Conservation (phyloP, 257 asterid genomes). For the Forsythia viridissima region DNA sequence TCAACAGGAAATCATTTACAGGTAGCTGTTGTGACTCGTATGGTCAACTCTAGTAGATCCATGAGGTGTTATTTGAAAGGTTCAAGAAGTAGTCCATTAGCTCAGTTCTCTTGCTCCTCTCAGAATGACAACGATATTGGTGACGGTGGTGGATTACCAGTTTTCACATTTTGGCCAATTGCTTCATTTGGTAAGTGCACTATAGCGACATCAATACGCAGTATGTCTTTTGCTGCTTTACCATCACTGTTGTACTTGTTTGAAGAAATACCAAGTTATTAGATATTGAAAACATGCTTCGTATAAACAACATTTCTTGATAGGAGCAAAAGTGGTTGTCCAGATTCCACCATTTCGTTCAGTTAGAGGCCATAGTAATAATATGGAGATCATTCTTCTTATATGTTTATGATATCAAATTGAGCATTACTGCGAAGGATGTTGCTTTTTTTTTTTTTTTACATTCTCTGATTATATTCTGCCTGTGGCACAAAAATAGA, state of each 20-base stretch:
- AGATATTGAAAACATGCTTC: not conserved
- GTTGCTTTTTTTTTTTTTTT: not conserved
- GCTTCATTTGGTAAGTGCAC: constrained; percentile 58
- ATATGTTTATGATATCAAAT: not conserved
- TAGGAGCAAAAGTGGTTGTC: not conserved
- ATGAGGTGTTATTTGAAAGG: constrained; percentile 70
- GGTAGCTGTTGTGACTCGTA: constrained; percentile 55
- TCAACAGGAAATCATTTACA: constrained; percentile 25
- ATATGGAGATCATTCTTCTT: not conserved
- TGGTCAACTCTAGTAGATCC: constrained; percentile 55
- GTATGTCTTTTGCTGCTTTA: not conserved
- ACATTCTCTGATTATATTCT: not conserved
- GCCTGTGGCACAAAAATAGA: not conserved
- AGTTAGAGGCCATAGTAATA: not conserved
- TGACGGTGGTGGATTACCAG: constrained; percentile 72
- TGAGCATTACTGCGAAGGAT: not conserved
- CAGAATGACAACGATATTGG: constrained; percentile 55
- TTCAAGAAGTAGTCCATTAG: constrained; percentile 51
- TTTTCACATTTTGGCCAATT: constrained; percentile 62
- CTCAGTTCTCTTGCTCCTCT: constrained; percentile 60
- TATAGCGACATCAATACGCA: constrained; percentile 13
- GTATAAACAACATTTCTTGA: not conserved
- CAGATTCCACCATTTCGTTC: not conserved
- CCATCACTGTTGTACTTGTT: not conserved
- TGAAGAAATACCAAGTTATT: not conserved